A percentile compares a stretch with the other conserved stretches of the same genome.
Evolutionary conservation across 352 stramenopile species (phyloP).

Genomic region (Achlya hypogyna): DNA sequence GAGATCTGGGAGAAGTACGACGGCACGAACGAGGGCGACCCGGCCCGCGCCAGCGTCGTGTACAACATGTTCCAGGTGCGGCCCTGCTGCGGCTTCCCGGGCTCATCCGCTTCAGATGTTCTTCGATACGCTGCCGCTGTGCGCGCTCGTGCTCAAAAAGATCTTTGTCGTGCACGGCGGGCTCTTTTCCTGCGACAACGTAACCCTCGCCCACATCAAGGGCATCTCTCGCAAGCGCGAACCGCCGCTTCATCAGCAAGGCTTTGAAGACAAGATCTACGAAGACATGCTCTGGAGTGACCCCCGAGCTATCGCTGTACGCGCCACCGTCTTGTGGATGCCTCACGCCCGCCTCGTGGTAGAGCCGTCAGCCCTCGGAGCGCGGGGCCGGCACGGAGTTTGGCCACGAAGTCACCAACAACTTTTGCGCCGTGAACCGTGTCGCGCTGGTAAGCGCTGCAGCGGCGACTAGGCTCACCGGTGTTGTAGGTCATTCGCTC

Average conservation of each 20-base stretch:
- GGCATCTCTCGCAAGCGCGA: conserved; percentile 88
- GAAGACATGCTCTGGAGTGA: conserved; percentile 92
- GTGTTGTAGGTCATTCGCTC: conserved; percentile 71
- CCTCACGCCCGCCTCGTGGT: too few relatives aligned
- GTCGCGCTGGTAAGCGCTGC: conserved; percentile 48
- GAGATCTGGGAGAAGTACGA: conserved; percentile 82
- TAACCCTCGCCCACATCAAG: conserved; percentile 85
- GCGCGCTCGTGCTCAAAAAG: conserved; percentile 80
- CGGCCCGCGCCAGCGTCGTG: conserved; percentile 16
- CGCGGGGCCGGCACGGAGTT: conserved; percentile 89
- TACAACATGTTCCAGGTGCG: conserved; percentile 22
- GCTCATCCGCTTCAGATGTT: conserved; percentile 25
- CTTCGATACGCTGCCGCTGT: conserved; percentile 87
- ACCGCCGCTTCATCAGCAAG: conserved; percentile 76
- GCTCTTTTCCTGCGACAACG: conserved; percentile 86
- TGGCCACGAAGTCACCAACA: conserved; percentile 88
- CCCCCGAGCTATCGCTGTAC: conserved; percentile 53
- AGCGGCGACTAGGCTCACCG: not conserved
- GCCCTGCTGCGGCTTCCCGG: not conserved
- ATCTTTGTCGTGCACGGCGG: conserved; percentile 93
- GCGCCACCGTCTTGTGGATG: not conserved
- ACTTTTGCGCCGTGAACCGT: conserved; percentile 90
- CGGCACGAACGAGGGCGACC: conserved; percentile 23
- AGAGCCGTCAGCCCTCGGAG: conserved; percentile 63
- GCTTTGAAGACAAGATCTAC: conserved; percentile 90